Base-by-base conservation (phyloP, 441 rosid species). In the Brassica hybrid region DNA sequence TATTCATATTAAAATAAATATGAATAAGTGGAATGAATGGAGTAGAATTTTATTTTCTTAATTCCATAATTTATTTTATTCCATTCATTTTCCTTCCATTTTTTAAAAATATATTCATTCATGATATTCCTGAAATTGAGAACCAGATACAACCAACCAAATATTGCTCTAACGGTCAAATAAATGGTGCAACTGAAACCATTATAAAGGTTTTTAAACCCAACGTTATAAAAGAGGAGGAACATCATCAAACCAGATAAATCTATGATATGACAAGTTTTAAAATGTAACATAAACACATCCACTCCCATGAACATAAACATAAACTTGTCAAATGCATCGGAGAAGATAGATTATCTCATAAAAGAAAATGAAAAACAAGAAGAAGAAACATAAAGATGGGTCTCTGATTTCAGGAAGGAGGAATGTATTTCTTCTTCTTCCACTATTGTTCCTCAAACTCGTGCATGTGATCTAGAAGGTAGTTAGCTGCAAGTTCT, bases 401-500 rank as follows among this genome's bases (percentile, higher is more conserved):
- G 38, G 45, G 75, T 61, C 75, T 79, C 70, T 72, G 77, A 62
- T 72, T 69, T 70, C 57, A 65, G 84, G 86, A 82, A 3, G 67
- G 56, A 71, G 76, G n/a, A 71, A 71, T 19, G 67, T 72, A 59
- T 17, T 48, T 59, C 45, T 32, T 70, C 63, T 64, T 27, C 45
- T 65, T 32, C 52, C 34, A 71, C 76, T 66, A 72, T 67, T 71
- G 80, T 7, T 88, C 91, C 36, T 88, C 94, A 73, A 89, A 87
- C 76, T 91, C 96, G 16, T 90, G 89, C 85, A 88, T 85, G 79
- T 90, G 94, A 81, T 89, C 93, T 81, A 91, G 78, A 64, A 91
- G 90, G 72, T 89, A 91, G 83, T 89, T 89, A 45, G 94, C 92
- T 9, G 96, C 94, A 79, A 88, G 81, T 70, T 89, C 94, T 77